Conservation (phyloP, 2,329 filamentous ascomycete genomes). For the Alternaria hordeiaustralica region DNA sequence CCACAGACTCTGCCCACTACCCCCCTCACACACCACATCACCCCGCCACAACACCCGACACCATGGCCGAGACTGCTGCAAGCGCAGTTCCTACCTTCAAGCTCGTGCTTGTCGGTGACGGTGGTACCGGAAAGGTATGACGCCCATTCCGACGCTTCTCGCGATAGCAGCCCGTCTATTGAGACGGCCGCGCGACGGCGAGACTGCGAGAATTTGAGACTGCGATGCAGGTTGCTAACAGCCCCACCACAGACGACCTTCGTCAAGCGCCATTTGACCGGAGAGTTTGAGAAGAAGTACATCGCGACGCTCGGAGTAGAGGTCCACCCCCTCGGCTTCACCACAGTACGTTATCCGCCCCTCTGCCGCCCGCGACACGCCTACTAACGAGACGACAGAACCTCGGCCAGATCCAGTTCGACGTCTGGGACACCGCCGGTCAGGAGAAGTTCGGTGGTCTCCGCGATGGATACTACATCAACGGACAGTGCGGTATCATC, state of each 20-base stretch:
- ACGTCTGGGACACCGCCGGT: conserved; percentile 98
- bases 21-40: conserved; percentile 21
- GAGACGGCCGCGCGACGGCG: background rate
- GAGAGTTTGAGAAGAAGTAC: conserved; percentile 99
- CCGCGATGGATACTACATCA: conserved; percentile 99
- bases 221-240: conserved; percentile 29
- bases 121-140: conserved; percentile 97
- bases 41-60: conserved; percentile 43
- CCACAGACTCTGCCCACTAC: conserved; percentile 35
- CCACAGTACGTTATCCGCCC: conserved; percentile 74
- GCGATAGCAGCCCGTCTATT: background rate
- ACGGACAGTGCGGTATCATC: conserved; percentile 99
- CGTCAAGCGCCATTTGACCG: conserved; percentile 99
- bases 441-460: conserved; percentile 99
- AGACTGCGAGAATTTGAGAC: background rate
- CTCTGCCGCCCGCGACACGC: conserved; percentile 7
- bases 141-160: background rate
- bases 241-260: conserved; percentile 82
- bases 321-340: conserved; percentile 97
- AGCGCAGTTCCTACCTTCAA: conserved; percentile 83
- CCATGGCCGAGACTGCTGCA: conserved; percentile 65
- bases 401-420: conserved; percentile 95
- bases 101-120: conserved; percentile 99
- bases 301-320: conserved; percentile 99
- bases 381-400: conserved; percentile 63